Evolutionary conservation across 345 rosid genomes (phyloP).

Genomic region (Combretum micranthum): DNA sequence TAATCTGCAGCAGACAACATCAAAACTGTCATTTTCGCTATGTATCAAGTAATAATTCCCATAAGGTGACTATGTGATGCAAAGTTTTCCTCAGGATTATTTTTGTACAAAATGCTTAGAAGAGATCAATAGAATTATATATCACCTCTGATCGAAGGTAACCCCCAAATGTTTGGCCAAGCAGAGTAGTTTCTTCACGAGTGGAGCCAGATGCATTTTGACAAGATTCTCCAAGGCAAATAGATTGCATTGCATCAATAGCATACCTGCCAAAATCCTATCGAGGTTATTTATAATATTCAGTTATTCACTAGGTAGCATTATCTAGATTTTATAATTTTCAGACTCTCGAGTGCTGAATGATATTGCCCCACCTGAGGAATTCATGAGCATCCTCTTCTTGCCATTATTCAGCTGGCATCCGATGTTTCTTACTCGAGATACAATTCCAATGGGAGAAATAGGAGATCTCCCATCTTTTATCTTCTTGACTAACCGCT

Average conservation of each 20-base stretch:
- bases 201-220: conserved; percentile 16
- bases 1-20: conserved; percentile 36
- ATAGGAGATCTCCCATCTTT: conserved; percentile 66
- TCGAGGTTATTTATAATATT: not conserved
- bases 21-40: too few species aligned
- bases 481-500: conserved; percentile 57
- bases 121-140: not conserved
- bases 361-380: conserved; percentile 50
- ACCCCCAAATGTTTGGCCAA: conserved; percentile 47
- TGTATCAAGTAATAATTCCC: too few species aligned
- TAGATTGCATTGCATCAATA: conserved; percentile 46
- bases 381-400: conserved; percentile 99
- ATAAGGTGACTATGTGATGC: too few species aligned
- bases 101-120: not conserved
- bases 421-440: conserved; percentile 67
- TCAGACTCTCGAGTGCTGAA: not conserved
- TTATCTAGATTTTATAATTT: too few species aligned
- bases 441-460: conserved; percentile 67
- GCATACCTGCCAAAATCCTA: conserved; percentile 31
- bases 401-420: conserved; percentile 75
- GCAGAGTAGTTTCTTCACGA: conserved; percentile 39
- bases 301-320: not conserved
- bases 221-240: conserved; percentile 38
- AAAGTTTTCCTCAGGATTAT: too few species aligned
- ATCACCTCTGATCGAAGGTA: conserved; percentile 44